Conservation (phyloP, 768 basidiomycete genomes). For the Suillus tomentosus region DNA sequence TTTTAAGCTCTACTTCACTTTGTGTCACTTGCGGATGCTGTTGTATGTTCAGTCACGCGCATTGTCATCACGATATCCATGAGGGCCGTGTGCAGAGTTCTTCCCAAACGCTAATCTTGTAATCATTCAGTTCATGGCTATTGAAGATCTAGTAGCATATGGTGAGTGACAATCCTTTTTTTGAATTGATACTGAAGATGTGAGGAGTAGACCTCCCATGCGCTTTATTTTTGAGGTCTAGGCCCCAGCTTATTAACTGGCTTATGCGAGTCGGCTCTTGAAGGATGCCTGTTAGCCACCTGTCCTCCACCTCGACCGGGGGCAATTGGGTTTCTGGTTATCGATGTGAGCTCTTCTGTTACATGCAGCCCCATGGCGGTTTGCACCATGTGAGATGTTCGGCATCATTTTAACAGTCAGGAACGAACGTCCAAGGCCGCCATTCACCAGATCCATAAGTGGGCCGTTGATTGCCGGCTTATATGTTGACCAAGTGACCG, state of each 20-base stretch:
- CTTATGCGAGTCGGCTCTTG: not conserved
- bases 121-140: not conserved
- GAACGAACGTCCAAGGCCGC: not conserved
- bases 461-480: not conserved
- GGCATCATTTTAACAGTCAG: not conserved
- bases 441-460: not conserved
- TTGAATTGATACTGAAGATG: not conserved
- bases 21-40: not conserved
- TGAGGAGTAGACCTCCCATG: not conserved
- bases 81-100: not conserved
- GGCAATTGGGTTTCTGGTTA: not conserved
- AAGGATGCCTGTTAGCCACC: not conserved
- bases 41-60: not conserved
- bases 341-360: not conserved
- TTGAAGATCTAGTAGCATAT: not conserved
- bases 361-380: not conserved
- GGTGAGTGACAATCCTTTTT: not conserved
- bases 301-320: not conserved
- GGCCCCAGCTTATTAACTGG: not conserved
- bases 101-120: not conserved
- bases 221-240: not conserved
- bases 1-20: not conserved
- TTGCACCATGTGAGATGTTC: not conserved
- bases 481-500: not conserved
- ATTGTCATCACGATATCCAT: not conserved